Percentiles rank a stretch among this genome's conserved stretches.
Conservation (phyloP, 2,329 filamentous ascomycete genomes). For the Aspergillus japonicus region DNA sequence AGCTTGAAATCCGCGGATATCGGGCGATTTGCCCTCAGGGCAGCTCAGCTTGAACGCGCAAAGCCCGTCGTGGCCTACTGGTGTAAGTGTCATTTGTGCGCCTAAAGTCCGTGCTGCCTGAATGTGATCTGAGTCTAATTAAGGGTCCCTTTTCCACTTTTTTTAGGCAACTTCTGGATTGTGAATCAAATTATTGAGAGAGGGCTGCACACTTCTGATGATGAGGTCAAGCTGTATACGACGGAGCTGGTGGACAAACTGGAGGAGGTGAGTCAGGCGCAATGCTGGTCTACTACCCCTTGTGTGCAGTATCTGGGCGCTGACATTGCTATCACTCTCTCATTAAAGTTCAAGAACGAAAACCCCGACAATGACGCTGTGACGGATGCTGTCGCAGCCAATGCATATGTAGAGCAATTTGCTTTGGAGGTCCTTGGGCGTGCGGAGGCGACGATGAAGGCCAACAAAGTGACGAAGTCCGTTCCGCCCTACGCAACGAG, state of each 20-base stretch:
- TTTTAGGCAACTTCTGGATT: conserved; percentile 80
- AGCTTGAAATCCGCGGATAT: conserved; percentile 78
- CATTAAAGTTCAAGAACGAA: conserved; percentile 63
- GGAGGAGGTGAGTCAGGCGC: conserved; percentile 60
- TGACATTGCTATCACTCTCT: conserved; percentile 6
- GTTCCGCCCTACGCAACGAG: background rate
- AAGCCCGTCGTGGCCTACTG: conserved; percentile 93
- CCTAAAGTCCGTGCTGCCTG: background rate
- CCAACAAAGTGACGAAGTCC: conserved; percentile 78
- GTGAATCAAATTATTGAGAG: conserved; percentile 86
- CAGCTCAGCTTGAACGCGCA: conserved; percentile 75
- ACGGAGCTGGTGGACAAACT: conserved; percentile 85
- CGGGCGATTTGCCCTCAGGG: conserved; percentile 78
- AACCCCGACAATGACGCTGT: conserved; percentile 79
- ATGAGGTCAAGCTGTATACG: conserved; percentile 78
- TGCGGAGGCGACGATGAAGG: conserved; percentile 76
- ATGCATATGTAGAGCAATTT: conserved; percentile 93
- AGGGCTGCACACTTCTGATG: conserved; percentile 72
- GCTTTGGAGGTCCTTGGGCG: conserved; percentile 82
- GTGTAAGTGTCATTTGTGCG: conserved; percentile 61
- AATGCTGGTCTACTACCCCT: background rate
- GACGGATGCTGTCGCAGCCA: conserved; percentile 78
- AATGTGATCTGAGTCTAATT: conserved; percentile 19
- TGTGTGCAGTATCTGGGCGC: background rate
- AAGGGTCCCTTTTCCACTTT: background rate